Evolutionary conservation across 2,329 filamentous ascomycete genomes (phyloP), one percentile per base, ranked within the genome.

Genomic region (Cordyceps fumosorosea): DNA sequence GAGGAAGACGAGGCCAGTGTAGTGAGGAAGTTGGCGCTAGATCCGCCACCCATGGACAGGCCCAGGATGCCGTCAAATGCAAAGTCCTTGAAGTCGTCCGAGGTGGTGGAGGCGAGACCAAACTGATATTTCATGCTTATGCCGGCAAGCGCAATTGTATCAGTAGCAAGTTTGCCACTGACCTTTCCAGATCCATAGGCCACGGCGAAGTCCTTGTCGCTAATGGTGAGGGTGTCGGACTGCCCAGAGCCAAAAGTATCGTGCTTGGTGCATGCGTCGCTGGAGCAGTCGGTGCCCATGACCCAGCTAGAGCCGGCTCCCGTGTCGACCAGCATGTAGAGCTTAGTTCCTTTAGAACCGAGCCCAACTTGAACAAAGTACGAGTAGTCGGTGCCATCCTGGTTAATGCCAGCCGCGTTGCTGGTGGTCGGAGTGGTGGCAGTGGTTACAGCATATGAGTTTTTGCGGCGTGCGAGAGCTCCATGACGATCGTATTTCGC

Each of bases 31-130:
- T 86, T 90, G 22, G 89, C 83, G 5, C 82, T 81, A 42, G 77
- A 78, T 3, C 82, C 82, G 12, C 80, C 77, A 64, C 81, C 82
- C 67, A 87, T 86, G 18, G 89, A 89, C 26, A 96, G 76, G 4
- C 91, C 92, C 3, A 96, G 77, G 55, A 96, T 96, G 26, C 92
- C 92, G 72, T 96, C 92, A 74, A 96, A 92, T 1, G 90, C 89
- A 68, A 93, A 96, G 58, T 83, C 82, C 32, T 78, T 75, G 72
- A 96, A 96, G 65, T 95, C 87, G 57, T 84, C 75, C 1, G 90
- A 91, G 2, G 89, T 89, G 26, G 81, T 81, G 40, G 82, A 83
- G 24, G 89, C 90, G 63, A 93, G 75, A 5, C 92, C 92, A 69
- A 96, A 90, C 3, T 84, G 78, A 67, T 91, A 81, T 2, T 80